A percentile compares a stretch with the other conserved stretches of the same genome.
Conservation (phyloP, 192 early-diverging fungal species). For the Mortierella antarctica region DNA sequence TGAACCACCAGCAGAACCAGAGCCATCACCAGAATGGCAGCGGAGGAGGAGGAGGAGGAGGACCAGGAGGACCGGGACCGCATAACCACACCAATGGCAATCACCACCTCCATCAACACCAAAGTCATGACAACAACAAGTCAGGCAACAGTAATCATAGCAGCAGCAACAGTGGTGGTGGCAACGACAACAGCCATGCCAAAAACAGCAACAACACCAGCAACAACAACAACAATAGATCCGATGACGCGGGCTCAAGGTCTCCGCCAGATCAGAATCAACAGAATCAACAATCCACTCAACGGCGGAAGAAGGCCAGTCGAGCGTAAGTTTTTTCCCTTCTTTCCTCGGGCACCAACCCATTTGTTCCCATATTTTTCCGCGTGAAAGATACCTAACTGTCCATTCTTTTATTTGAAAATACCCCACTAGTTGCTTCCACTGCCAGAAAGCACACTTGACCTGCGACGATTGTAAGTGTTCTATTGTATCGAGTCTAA, state of each 20-base stretch:
- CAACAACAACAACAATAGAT: constrained; percentile 10
- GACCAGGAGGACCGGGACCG: not conserved
- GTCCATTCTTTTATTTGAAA: not conserved
- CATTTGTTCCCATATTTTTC: no score
- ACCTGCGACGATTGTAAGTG: constrained; percentile 78
- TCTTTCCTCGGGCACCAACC: not conserved
- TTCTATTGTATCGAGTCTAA: no score
- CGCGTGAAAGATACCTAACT: not conserved
- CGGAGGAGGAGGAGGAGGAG: constrained; percentile 11
- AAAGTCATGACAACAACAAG: constrained; percentile 2
- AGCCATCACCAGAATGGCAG: constrained; percentile 8
- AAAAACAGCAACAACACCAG: constrained; percentile 3
- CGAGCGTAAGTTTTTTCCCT: constrained; percentile 53
- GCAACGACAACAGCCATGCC: not conserved
- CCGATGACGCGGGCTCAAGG: constrained; percentile 28
- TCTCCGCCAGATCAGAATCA: constrained; percentile 44
- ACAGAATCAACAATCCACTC: constrained; percentile 22
- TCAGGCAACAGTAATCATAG: not conserved
- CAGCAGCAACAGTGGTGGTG: constrained; percentile 5
- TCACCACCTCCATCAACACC: not conserved
- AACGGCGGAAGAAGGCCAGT: constrained; percentile 65
- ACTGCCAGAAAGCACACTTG: constrained; percentile 81
- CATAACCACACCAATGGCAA: constrained; percentile 14
- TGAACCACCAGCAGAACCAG: constrained; percentile 39
- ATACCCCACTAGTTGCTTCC: constrained; percentile 60